phyloP scores from a whole-genome alignment of 257 asterid genomes.

The Solanum lignicaule region DNA sequence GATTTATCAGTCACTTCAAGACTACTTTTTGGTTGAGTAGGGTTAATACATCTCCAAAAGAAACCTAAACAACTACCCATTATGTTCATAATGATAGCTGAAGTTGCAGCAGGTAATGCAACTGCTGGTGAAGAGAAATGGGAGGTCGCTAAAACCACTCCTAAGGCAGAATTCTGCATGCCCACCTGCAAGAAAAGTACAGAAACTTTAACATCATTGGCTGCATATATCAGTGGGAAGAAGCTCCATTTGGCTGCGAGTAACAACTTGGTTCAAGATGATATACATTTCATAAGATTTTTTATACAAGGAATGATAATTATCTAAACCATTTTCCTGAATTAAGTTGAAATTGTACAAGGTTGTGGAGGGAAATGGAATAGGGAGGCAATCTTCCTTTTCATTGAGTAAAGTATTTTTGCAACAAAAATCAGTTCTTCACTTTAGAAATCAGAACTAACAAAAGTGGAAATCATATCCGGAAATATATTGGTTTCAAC shows the following conservation, averaged over 20 bases:
- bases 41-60: slow-evolving; percentile 64
- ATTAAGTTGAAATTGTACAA: not conserved
- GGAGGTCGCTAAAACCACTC: slow-evolving; percentile 79
- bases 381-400: not conserved
- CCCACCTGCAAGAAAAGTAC: slow-evolving; percentile 55
- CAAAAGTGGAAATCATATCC: not conserved
- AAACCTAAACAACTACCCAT: slow-evolving; percentile 86
- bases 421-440: not conserved
- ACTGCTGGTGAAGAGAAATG: slow-evolving; percentile 76
- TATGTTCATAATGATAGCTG: slow-evolving; percentile 78
- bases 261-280: not conserved
- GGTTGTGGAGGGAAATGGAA: not conserved
- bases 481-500: not conserved
- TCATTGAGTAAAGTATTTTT: not conserved
- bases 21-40: slow-evolving; percentile 24
- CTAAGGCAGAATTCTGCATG: slow-evolving; percentile 89
- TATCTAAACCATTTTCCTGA: not conserved
- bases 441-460: not conserved
- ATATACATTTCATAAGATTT: not conserved
- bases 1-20: slow-evolving; percentile 2
- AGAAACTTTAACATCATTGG: not conserved
- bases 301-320: not conserved
- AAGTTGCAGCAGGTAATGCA: slow-evolving; percentile 76
- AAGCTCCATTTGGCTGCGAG: not conserved
- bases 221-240: not conserved